Percentiles rank a stretch among this genome's conserved stretches.
Evolutionary conservation across 2,329 filamentous ascomycete species (phyloP).

Genomic region (Neonectria magnoliae): DNA sequence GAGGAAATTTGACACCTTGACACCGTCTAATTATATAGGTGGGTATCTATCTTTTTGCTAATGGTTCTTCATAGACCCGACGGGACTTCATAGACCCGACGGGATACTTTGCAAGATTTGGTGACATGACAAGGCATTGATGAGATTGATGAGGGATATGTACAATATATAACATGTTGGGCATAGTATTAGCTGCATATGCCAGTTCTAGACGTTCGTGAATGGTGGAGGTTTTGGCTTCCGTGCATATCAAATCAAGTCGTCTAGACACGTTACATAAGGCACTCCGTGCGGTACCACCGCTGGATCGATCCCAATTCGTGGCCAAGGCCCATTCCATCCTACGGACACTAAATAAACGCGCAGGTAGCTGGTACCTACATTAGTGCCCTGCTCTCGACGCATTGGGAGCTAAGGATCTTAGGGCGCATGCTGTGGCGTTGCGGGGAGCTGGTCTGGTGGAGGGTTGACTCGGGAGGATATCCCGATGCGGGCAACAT

Average conservation of each 20-base stretch:
- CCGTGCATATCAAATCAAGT: constrained; percentile 1
- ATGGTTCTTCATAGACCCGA: background rate
- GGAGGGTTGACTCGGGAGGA: background rate
- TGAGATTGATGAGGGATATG: background rate
- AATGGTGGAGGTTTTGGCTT: constrained; percentile 22
- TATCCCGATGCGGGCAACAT: background rate
- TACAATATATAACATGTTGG: background rate
- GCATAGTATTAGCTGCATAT: background rate
- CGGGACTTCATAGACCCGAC: background rate
- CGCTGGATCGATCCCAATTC: constrained; percentile 10
- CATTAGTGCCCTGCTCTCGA: constrained; percentile 33
- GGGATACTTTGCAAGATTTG: background rate
- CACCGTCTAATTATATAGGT: constrained; percentile 11
- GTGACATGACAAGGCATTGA: constrained; percentile 13
- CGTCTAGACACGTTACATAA: background rate
- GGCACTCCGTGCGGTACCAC: background rate
- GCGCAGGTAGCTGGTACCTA: constrained; percentile 35
- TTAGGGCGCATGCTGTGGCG: constrained; percentile 10
- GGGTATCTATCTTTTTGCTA: constrained; percentile 23
- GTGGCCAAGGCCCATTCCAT: constrained; percentile 1
- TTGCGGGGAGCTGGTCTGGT: constrained; percentile 5
- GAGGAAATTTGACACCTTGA: constrained; percentile 36
- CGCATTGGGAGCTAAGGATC: constrained; percentile 19
- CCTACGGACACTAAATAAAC: constrained; percentile 15
- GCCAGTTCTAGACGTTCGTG: background rate